Conservation (phyloP, 352 stramenopile species). For the Globisporangium radiosum region DNA sequence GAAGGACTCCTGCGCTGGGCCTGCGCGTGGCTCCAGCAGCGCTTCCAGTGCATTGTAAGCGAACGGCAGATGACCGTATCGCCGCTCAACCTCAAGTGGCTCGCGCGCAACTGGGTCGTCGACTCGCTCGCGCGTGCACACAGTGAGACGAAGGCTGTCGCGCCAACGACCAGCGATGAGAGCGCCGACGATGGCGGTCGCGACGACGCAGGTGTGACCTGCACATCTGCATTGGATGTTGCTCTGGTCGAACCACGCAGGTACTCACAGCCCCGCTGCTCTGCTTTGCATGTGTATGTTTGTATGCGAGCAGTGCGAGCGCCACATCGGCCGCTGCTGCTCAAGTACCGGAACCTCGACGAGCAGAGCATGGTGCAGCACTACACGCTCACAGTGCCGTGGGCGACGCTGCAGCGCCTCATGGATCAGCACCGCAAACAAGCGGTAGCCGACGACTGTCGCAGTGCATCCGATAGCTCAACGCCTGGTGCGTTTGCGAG, state of each 20-base stretch:
- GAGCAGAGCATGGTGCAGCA: constrained; percentile 31
- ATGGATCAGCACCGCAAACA: constrained; percentile 19
- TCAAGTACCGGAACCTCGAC: constrained; percentile 43
- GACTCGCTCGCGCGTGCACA: constrained; percentile 28
- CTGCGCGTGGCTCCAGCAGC: constrained; percentile 60
- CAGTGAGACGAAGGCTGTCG: neutral
- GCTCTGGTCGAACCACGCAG: neutral
- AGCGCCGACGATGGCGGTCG: neutral
- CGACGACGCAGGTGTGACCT: neutral
- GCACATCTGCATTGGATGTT: neutral
- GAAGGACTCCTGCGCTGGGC: constrained; percentile 44
- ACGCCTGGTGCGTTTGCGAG: constrained; percentile 4
- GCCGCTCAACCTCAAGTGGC: constrained; percentile 39
- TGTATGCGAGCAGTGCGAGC: neutral
- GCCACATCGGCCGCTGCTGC: constrained; percentile 22
- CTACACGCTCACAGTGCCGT: constrained; percentile 60
- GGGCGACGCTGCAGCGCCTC: constrained; percentile 36
- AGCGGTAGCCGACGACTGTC: neutral
- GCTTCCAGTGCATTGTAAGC: constrained; percentile 66
- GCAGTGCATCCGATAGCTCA: neutral
- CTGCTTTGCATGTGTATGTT: neutral
- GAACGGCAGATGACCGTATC: constrained; percentile 40
- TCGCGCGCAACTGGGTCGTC: constrained; percentile 41
- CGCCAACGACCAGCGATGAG: neutral
- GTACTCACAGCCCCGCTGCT: neutral